Conservation (phyloP, 2,329 filamentous ascomycete genomes). For the Didymella lethalis region DNA sequence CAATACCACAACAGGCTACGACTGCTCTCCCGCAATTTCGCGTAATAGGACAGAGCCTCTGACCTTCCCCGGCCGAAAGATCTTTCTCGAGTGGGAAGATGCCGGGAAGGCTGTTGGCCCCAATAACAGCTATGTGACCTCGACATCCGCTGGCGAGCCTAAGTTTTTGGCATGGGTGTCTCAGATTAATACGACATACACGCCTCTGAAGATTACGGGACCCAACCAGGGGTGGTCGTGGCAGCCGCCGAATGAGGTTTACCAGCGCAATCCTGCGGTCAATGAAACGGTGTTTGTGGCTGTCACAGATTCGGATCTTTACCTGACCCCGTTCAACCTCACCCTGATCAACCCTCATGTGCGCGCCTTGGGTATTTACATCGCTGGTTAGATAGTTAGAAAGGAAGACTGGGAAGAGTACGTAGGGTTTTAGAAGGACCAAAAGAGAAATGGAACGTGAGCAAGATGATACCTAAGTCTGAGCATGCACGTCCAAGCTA, state of each 20-base stretch:
- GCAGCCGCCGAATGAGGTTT: slow-evolving; percentile 75
- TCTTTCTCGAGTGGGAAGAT: slow-evolving; percentile 75
- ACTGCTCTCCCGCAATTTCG: slow-evolving; percentile 70
- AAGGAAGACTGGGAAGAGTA: no score
- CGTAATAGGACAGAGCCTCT: slow-evolving; percentile 75
- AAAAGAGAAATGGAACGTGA: neutral
- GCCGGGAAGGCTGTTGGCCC: slow-evolving; percentile 75
- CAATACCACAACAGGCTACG: slow-evolving; percentile 61
- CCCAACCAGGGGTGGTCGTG: slow-evolving; percentile 69
- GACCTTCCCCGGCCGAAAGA: slow-evolving; percentile 74
- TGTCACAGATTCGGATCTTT: slow-evolving; percentile 72
- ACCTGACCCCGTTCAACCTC: slow-evolving; percentile 79
- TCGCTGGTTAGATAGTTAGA: slow-evolving; percentile 68
- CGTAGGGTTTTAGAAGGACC: neutral
- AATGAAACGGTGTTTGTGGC: slow-evolving; percentile 84
- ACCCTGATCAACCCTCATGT: slow-evolving; percentile 78
- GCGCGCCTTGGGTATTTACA: slow-evolving; percentile 77
- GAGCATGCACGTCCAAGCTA: neutral
- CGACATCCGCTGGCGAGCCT: slow-evolving; percentile 64
- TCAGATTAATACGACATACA: slow-evolving; percentile 68
- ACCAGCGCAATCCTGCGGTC: slow-evolving; percentile 70
- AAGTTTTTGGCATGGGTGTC: slow-evolving; percentile 77
- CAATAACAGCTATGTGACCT: slow-evolving; percentile 81
- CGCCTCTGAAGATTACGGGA: slow-evolving; percentile 69
- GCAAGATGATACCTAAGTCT: neutral